Evolutionary conservation across 2,329 filamentous ascomycete genomes (phyloP).

Genomic region (Plenodomus biglobosus): DNA sequence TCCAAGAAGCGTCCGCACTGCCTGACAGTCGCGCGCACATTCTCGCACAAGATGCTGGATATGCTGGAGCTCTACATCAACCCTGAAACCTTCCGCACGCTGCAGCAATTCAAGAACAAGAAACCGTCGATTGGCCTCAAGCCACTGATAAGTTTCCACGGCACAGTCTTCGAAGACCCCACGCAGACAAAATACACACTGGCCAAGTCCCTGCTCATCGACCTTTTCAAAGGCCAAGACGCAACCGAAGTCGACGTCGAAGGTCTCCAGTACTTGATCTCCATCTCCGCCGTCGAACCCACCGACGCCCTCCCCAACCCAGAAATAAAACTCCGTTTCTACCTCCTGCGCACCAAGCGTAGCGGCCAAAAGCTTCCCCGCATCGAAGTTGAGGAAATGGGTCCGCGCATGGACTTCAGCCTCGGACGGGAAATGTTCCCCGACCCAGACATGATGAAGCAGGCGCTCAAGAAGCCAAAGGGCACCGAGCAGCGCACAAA

Average conservation of each 20-base stretch:
- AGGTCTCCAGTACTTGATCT: constrained; percentile 87
- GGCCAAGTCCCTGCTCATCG: constrained; percentile 82
- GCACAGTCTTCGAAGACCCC: constrained; percentile 82
- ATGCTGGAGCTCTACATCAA: constrained; percentile 92
- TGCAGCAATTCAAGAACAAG: constrained; percentile 70
- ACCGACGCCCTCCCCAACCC: constrained; percentile 48
- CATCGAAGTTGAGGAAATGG: constrained; percentile 93
- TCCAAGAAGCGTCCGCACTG: constrained; percentile 96
- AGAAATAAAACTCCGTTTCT: constrained; percentile 69
- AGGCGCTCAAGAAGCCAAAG: constrained; percentile 84
- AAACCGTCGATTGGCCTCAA: constrained; percentile 74
- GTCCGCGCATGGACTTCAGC: constrained; percentile 88
- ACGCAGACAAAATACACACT: constrained; percentile 78
- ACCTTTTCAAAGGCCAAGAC: constrained; percentile 86
- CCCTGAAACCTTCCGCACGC: constrained; percentile 67
- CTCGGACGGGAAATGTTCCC: constrained; percentile 79
- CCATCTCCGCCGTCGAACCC: constrained; percentile 69
- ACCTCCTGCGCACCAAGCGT: constrained; percentile 82
- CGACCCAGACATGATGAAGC: constrained; percentile 78
- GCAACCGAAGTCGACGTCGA: constrained; percentile 87
- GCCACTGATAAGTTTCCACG: constrained; percentile 89
- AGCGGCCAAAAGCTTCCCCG: constrained; percentile 84
- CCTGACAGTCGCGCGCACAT: constrained; percentile 79
- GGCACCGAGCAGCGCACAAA: constrained; percentile 74
- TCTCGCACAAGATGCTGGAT: constrained; percentile 84